Conservation (phyloP, 2,329 filamentous ascomycete genomes). For the Diatrype stigma region DNA sequence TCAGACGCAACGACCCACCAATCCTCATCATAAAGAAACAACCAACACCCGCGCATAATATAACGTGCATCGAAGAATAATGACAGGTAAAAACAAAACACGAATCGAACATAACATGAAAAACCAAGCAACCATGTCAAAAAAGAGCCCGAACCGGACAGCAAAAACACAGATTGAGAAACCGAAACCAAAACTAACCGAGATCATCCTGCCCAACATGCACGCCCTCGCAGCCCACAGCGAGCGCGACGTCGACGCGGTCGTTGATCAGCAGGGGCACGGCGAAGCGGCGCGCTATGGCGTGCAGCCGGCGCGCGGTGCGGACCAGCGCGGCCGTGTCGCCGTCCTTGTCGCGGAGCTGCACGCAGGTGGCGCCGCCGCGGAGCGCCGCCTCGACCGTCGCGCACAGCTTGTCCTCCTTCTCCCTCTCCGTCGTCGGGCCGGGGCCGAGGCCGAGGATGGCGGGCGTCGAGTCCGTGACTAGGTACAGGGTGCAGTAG, state of each 20-base stretch:
- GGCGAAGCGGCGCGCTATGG: slow-evolving; percentile 59
- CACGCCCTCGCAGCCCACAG: slow-evolving; percentile 83
- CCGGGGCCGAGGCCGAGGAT: slow-evolving; percentile 62
- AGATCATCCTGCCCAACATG: slow-evolving; percentile 96
- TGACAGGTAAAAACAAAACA: too few species aligned
- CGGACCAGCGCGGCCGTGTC: slow-evolving; percentile 68
- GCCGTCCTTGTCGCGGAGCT: slow-evolving; percentile 84
- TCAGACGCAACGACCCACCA: too few species aligned
- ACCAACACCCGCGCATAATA: too few species aligned
- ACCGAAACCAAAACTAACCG: slow-evolving; percentile 42
- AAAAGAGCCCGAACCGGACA: too few species aligned
- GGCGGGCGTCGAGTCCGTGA: slow-evolving; percentile 86
- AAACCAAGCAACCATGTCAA: too few species aligned
- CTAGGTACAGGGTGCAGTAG: slow-evolving; percentile 85
- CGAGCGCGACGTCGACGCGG: slow-evolving; percentile 81
- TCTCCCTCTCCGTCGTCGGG: slow-evolving; percentile 31
- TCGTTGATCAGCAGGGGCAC: slow-evolving; percentile 92
- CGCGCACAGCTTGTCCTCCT: slow-evolving; percentile 49
- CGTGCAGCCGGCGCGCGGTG: slow-evolving; percentile 68
- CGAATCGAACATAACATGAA: slow-evolving; percentile 1
- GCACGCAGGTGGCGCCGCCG: slow-evolving; percentile 81
- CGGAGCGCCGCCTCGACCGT: slow-evolving; percentile 73
- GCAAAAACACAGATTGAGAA: neutral
- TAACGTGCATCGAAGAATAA: too few species aligned
- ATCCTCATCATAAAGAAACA: too few species aligned